Evolutionary conservation across 352 stramenopile species (phyloP), one percentile per base, ranked within the genome.

Genomic region (Phytophthora melonis): DNA sequence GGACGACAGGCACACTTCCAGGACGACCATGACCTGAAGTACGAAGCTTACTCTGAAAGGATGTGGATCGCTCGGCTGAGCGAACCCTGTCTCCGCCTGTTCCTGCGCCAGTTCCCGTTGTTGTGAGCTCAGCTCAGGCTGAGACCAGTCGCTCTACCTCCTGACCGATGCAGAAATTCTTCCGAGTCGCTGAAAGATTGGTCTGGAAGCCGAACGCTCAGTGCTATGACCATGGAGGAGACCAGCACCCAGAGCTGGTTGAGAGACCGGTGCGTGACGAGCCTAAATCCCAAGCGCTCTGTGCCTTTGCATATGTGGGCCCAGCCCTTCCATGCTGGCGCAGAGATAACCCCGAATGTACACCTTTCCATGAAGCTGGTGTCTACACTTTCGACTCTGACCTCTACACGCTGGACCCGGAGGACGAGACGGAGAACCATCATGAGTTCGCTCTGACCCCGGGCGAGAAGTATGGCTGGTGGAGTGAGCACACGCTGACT

Each of bases 251-350:
- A 27, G 45, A 14, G 53, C 53, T 58, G 53, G 53, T 58, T n/a
- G 5, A 59, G 53, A 25, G 49, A 36, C 60, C 60, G 41, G 53
- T 73, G 30, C 30, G 30, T 34, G 30, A 34, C 6, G 30, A 34
- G 30, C 25, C 25, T 30, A 30, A 30, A 30, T 30, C 25, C 25
- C 25, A 30, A 30, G 25, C 25, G 25, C 25, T 30, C 25, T 30
- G 25, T 3, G 25, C 25, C 1, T 30, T 30, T 30, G 25, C 25
- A 30, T 30, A 30, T 30, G 25, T 30, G 25, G 25, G 25, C 25
- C 25, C 25, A 30, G 25, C 25, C 25, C 25, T 30, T 30, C 25
- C 25, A 30, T 30, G 25, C 5, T 30, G 25, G 25, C 25, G 3
- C 25, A 30, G 25, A 30, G 25, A 30, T 30, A 30, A 30, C 25